Percentiles rank a stretch among this genome's conserved stretches.
These are phyloP conservation scores for Metschnikowia cubensis DNA, from an alignment of 805 yeast genomes.

Conservation along the genomic window DNA sequence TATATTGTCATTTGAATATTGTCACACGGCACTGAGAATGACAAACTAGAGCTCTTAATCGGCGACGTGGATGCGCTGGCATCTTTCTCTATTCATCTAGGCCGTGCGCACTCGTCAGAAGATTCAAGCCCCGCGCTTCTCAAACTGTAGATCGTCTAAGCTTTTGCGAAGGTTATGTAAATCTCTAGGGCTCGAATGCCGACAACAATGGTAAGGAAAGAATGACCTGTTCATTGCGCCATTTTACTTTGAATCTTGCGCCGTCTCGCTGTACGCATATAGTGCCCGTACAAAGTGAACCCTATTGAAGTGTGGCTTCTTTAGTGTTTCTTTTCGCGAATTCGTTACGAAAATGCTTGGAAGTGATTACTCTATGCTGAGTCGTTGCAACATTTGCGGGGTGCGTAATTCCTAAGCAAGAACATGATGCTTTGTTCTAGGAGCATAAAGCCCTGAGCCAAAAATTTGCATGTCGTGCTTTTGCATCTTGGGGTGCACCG, in stretches of 20 bases:
- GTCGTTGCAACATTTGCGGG: slow-evolving; percentile 1
- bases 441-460: not conserved
- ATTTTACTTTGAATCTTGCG: not conserved
- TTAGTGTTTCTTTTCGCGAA: not conserved
- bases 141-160: not conserved
- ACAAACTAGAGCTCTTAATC: too few relatives aligned
- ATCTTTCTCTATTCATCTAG: too few relatives aligned
- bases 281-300: not conserved
- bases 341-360: not conserved
- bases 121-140: too few relatives aligned
- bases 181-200: not conserved
- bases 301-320: not conserved
- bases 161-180: not conserved
- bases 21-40: too few relatives aligned
- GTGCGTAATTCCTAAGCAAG: not conserved
- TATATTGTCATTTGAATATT: too few relatives aligned
- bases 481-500: not conserved
- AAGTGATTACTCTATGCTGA: not conserved
- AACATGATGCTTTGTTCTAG: not conserved
- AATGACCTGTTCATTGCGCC: not conserved
- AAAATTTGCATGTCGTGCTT: not conserved
- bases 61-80: too few relatives aligned
- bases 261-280: not conserved
- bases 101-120: too few relatives aligned
- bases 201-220: not conserved